Conservation (phyloP, 768 basidiomycete genomes). For the Cytidiella melzeri region DNA sequence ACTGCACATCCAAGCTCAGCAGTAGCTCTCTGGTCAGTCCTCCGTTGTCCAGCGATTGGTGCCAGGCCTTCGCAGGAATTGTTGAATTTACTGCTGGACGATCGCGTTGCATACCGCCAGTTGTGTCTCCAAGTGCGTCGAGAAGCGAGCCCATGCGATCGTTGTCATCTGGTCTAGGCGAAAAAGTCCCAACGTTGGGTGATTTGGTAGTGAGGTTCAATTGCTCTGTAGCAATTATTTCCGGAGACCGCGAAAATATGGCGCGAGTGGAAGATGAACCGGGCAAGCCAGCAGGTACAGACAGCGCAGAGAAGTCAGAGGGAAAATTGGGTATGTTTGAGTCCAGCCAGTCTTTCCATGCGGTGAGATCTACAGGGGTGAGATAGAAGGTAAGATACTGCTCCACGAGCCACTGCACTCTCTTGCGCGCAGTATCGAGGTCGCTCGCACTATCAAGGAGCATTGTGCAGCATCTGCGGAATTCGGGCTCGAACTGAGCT, state of each 20-base stretch:
- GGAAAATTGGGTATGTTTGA: slow-evolving; percentile 42
- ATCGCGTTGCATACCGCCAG: background rate
- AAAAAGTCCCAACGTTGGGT: slow-evolving; percentile 24
- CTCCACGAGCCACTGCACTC: slow-evolving; percentile 59
- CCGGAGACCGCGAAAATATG: slow-evolving; percentile 44
- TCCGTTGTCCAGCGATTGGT: slow-evolving; percentile 51
- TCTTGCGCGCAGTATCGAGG: slow-evolving; percentile 27
- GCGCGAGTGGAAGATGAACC: slow-evolving; percentile 48
- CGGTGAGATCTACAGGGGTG: slow-evolving; percentile 39
- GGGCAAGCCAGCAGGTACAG: slow-evolving; percentile 28
- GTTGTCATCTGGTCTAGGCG: slow-evolving; percentile 21
- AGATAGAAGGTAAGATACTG: slow-evolving; percentile 62
- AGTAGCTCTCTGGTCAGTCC: slow-evolving; percentile 67
- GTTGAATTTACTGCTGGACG: background rate
- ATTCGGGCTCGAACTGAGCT: slow-evolving; percentile 61
- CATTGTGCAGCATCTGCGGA: slow-evolving; percentile 59
- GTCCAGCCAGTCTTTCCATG: slow-evolving; percentile 55
- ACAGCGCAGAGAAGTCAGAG: slow-evolving; percentile 10
- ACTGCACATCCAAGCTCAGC: slow-evolving; percentile 51
- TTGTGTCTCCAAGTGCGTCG: slow-evolving; percentile 17
- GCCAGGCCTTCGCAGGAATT: slow-evolving; percentile 28
- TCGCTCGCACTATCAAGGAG: slow-evolving; percentile 47
- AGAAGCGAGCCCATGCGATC: slow-evolving; percentile 25
- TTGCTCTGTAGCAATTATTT: slow-evolving; percentile 19
- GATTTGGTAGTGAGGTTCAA: slow-evolving; percentile 9